Conservation (phyloP, 2,329 filamentous ascomycete species). For the Aspergillus sp. region DNA sequence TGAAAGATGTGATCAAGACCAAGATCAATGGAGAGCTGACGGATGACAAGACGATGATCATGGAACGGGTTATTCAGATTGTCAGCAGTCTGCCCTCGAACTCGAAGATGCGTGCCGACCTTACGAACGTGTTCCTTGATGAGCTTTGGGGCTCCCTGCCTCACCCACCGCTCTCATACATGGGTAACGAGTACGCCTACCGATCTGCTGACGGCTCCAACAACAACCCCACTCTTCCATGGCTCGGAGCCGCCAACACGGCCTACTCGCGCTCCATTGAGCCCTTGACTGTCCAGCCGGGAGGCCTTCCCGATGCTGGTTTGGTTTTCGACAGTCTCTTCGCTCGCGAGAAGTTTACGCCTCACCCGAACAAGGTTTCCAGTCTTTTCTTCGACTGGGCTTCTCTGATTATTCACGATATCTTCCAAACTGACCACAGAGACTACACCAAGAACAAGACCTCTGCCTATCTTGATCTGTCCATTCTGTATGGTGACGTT, state of each 20-base stretch:
- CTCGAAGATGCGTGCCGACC: conserved; percentile 60
- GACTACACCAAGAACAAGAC: conserved; percentile 64
- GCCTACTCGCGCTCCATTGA: conserved; percentile 66
- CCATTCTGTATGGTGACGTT: conserved; percentile 68
- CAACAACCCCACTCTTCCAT: conserved; percentile 68
- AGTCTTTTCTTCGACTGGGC: conserved; percentile 73
- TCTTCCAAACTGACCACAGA: conserved; percentile 67
- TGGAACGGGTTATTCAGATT: conserved; percentile 70
- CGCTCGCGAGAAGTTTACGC: conserved; percentile 43
- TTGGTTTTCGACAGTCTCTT: conserved; percentile 48
- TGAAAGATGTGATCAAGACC: conserved; percentile 60
- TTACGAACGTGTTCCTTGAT: conserved; percentile 68
- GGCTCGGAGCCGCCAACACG: conserved; percentile 66
- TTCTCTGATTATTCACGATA: conserved; percentile 70
- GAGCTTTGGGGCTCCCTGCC: conserved; percentile 71
- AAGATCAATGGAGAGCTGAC: conserved; percentile 64
- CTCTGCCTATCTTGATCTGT: conserved; percentile 70
- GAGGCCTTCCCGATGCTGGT: conserved; percentile 66
- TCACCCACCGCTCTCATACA: conserved; percentile 67
- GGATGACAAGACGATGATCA: conserved; percentile 76
- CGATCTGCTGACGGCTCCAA: conserved; percentile 68
- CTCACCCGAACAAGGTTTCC: conserved; percentile 70
- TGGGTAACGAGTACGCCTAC: conserved; percentile 61
- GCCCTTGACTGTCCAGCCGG: conserved; percentile 59
- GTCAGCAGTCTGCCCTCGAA: conserved; percentile 63